Evolutionary conservation across 2,329 filamentous ascomycete genomes (phyloP).

Genomic region (Colletotrichum orbiculare): DNA sequence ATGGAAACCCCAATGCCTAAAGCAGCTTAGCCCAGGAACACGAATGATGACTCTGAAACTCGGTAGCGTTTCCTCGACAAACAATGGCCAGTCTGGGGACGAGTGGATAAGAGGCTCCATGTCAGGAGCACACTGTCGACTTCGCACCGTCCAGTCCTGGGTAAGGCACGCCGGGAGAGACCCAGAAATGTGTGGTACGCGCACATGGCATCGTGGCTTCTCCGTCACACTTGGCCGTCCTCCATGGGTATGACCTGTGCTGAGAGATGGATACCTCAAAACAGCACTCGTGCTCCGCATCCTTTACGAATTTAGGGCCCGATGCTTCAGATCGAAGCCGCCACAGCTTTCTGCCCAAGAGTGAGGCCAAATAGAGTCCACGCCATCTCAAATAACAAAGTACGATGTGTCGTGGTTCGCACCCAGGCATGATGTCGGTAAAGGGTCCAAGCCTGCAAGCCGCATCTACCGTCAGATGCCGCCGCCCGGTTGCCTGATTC

Average conservation of each 20-base stretch:
- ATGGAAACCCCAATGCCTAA: background rate
- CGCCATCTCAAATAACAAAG: conserved; percentile 16
- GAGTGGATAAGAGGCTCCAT: conserved; percentile 11
- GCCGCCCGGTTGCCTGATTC: background rate
- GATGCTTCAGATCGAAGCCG: conserved; percentile 5
- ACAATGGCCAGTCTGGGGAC: conserved; percentile 26
- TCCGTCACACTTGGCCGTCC: conserved; percentile 8
- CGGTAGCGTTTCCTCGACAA: conserved; percentile 35
- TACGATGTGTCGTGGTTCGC: conserved; percentile 18
- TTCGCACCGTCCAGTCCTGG: conserved; percentile 1
- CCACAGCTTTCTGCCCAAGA: background rate
- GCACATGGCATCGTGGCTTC: conserved; percentile 27
- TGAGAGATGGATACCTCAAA: too few relatives aligned
- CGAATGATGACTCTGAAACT: conserved; percentile 36
- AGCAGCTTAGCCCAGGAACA: conserved; percentile 34
- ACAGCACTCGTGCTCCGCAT: too few relatives aligned
- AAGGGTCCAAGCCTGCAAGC: conserved; percentile 25
- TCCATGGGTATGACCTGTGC: conserved; percentile 14
- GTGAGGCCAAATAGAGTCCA: background rate
- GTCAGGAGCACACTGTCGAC: conserved; percentile 13
- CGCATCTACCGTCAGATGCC: background rate
- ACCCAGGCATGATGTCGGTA: conserved; percentile 2
- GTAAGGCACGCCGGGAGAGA: conserved; percentile 15
- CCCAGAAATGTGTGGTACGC: conserved; percentile 25
- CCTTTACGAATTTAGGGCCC: background rate